Base-by-base conservation (phyloP, 805 yeast species). In the Saturnispora bothae region DNA sequence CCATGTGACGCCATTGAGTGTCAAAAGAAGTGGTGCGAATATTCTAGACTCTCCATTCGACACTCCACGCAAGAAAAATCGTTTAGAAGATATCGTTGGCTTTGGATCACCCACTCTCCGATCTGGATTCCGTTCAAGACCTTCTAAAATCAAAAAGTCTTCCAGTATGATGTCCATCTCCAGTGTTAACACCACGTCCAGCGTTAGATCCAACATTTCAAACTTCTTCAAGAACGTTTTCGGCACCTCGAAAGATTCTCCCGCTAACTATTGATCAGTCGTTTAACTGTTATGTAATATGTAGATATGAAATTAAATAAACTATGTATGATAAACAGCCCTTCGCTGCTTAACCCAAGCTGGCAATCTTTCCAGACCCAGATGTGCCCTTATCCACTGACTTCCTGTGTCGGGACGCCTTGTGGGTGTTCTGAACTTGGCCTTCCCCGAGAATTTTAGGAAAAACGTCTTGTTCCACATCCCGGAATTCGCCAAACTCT, bases 401-500 rank as follows among this genome's bases (percentile, higher is more conserved):
- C 6, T 23, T 16, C 19, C 20, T 33, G 19, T 21, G 19, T 19
- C 33, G 25, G 10, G 39, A 16, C 8, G 29, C 14, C 8, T 36
- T 36, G 16, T 22, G 30, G 13, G 28, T 54, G 44, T 49, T 44
- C 55, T 73, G 73, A 34, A 71, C 60, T 15, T 63, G 54, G 30
- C 95, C 95, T n/a, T 72, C 61, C 28, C 60, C 61, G 42, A 83
- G 51, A 35, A 85, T 80, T 35, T 58, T 53, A 39, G 69, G 68
- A 40, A 84, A 68, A n/a, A 71, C 67, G 3, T 43, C 55, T 28
- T 48, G 53, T 20, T 72, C 78, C 38, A 78, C 83, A 3, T 56
- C 50, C 29, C 61, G 63, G 34, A 66, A 60, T 19, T 70, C 63
- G 21, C 86, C 89, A 47, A 85, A 84, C 51, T 83, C 92, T 45